Percentiles rank a stretch among this genome's conserved stretches.
Evolutionary conservation across 805 yeast genomes (phyloP).

Genomic region (Ogataea degrootiae): DNA sequence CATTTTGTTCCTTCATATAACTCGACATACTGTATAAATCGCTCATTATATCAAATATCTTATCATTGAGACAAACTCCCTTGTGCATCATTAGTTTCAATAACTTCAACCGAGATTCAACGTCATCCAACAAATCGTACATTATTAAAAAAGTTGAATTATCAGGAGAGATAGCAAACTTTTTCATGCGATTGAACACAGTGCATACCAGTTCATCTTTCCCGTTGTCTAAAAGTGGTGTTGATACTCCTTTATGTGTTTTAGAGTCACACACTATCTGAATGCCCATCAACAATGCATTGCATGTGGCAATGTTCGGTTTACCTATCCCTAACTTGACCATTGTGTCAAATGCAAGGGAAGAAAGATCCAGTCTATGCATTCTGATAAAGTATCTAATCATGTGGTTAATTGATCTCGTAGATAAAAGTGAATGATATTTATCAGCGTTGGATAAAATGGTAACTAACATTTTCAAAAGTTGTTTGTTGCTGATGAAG

Average conservation of each 20-base stretch:
- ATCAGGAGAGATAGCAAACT: slow-evolving; percentile 1
- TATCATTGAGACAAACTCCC: neutral
- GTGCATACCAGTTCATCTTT: no score
- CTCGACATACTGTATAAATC: neutral
- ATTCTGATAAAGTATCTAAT: slow-evolving; percentile 5
- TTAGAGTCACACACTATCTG: neutral
- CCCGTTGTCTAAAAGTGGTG: no score
- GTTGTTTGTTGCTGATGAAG: no score
- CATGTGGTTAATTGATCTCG: slow-evolving; percentile 6
- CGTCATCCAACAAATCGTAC: slow-evolving; percentile 3
- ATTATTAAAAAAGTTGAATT: slow-evolving; percentile 3
- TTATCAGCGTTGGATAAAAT: neutral
- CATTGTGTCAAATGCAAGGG: neutral
- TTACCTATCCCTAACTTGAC: slow-evolving; percentile 1
- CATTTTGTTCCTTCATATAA: no score
- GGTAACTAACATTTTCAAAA: no score
- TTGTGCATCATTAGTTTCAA: slow-evolving; percentile 7
- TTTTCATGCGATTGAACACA: slow-evolving; percentile 3
- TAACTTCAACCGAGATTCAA: slow-evolving; percentile 1
- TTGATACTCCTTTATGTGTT: no score
- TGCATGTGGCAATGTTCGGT: slow-evolving; percentile 5
- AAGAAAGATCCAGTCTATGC: slow-evolving; percentile 1
- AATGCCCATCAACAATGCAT: slow-evolving; percentile 2
- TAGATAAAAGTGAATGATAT: no score
- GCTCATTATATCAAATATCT: neutral